These are phyloP conservation scores for Exophiala lecanii-corni DNA, from an alignment of 2,329 filamentous ascomycete genomes.

Conservation along the genomic window DNA sequence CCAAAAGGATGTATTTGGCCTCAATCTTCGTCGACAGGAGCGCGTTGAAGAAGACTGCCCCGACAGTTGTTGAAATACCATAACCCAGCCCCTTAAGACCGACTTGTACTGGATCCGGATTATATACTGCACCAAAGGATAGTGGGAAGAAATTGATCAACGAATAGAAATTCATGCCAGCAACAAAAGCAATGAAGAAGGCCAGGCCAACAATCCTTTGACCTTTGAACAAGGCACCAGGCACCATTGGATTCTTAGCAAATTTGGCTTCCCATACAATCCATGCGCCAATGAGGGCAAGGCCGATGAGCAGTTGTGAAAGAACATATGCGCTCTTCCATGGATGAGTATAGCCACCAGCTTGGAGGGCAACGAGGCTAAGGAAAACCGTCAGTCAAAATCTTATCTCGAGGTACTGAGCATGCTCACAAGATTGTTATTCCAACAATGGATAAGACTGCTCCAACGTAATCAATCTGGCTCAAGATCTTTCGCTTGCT, in stretches of 20 bases:
- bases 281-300: constrained; percentile 3
- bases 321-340: constrained; percentile 15
- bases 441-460: constrained; percentile 9
- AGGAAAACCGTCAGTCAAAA: too few species aligned
- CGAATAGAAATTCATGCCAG: constrained; percentile 55
- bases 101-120: constrained; percentile 58
- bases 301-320: constrained; percentile 9
- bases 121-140: constrained; percentile 60
- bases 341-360: constrained; percentile 14
- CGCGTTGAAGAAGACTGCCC: constrained; percentile 55
- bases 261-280: constrained; percentile 15
- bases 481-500: constrained; percentile 3
- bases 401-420: too few species aligned
- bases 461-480: constrained; percentile 15
- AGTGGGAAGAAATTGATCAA: constrained; percentile 58
- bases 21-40: constrained; percentile 38
- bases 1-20: constrained; percentile 5
- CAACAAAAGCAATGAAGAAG: constrained; percentile 55
- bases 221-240: constrained; percentile 6
- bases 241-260: constrained; percentile 11
- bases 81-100: constrained; percentile 56
- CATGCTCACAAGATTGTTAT: too few species aligned
- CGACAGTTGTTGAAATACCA: constrained; percentile 31
- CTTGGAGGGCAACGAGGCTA: constrained; percentile 16
- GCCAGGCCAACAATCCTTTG: constrained; percentile 45